Conservation (phyloP, 2,329 filamentous ascomycete species). For the Chrysosporium keratinophilum region DNA sequence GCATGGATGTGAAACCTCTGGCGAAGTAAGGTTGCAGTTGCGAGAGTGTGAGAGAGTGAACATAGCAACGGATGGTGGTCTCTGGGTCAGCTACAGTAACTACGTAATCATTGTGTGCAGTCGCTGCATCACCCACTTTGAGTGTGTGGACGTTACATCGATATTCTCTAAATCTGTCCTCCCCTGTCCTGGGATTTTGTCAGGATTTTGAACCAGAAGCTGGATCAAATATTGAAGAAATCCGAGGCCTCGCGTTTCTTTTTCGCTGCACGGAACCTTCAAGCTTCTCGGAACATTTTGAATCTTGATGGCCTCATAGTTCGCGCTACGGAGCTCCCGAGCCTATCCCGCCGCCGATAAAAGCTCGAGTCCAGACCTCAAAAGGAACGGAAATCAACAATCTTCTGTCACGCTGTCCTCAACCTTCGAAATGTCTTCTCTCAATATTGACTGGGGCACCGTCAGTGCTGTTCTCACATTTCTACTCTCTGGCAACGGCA, state of each 20-base stretch:
- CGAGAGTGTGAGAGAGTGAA: too few species aligned
- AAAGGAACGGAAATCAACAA: not conserved
- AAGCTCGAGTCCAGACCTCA: not conserved
- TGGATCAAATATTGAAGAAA: not conserved
- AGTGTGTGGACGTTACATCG: too few species aligned
- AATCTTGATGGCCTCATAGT: conserved; percentile 4
- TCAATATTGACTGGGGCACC: conserved; percentile 26
- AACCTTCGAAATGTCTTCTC: not conserved
- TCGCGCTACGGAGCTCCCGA: not conserved
- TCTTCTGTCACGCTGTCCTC: conserved; percentile 11
- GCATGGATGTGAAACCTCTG: not conserved
- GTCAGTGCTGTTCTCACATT: conserved; percentile 32
- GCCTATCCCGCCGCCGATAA: not conserved
- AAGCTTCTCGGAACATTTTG: conserved; percentile 3
- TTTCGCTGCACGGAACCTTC: not conserved
- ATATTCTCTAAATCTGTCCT: too few species aligned
- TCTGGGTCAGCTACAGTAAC: not conserved
- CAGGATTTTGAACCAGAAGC: too few species aligned
- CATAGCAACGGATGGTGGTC: too few species aligned
- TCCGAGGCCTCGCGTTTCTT: not conserved
- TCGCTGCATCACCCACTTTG: not conserved
- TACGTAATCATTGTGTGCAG: not conserved
- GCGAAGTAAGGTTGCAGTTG: too few species aligned
- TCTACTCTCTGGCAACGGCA: conserved; percentile 35
- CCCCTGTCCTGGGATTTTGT: too few species aligned